Conservation (phyloP, 2,329 filamentous ascomycete genomes). For the Colletotrichum higginsianum region DNA sequence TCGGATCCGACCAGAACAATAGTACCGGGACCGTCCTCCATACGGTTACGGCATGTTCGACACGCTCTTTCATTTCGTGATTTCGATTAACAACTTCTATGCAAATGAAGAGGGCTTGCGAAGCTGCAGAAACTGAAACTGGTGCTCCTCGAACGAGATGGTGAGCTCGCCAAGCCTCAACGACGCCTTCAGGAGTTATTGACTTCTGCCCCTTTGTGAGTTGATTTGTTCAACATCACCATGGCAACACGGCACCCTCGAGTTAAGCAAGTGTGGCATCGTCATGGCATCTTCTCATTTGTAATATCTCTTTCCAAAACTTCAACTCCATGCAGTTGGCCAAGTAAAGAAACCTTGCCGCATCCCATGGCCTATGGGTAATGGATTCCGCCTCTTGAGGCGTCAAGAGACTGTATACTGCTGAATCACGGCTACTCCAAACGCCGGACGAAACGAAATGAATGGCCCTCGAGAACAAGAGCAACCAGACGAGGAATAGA, state of each 20-base stretch:
- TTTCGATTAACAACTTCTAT: background rate
- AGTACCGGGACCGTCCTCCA: background rate
- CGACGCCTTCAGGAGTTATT: too few relatives aligned
- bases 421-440: constrained; percentile 35
- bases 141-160: too few relatives aligned
- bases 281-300: constrained; percentile 5
- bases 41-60: too few relatives aligned
- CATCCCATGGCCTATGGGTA: background rate
- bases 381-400: background rate
- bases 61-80: too few relatives aligned
- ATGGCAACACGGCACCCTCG: background rate
- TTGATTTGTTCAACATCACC: background rate
- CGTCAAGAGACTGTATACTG: constrained; percentile 21
- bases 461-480: constrained; percentile 14
- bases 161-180: background rate
- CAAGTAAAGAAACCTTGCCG: background rate
- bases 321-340: background rate
- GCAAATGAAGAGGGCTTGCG: background rate
- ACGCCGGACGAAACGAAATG: constrained; percentile 34
- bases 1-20: background rate
- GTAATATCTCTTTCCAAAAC: background rate
- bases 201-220: too few relatives aligned
- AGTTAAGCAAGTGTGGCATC: background rate
- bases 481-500: constrained; percentile 5
- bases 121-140: background rate